A percentile compares a stretch with the other conserved stretches of the same genome.
Evolutionary conservation across 768 basidiomycete species (phyloP).

Genomic region (Mycena galopus): DNA sequence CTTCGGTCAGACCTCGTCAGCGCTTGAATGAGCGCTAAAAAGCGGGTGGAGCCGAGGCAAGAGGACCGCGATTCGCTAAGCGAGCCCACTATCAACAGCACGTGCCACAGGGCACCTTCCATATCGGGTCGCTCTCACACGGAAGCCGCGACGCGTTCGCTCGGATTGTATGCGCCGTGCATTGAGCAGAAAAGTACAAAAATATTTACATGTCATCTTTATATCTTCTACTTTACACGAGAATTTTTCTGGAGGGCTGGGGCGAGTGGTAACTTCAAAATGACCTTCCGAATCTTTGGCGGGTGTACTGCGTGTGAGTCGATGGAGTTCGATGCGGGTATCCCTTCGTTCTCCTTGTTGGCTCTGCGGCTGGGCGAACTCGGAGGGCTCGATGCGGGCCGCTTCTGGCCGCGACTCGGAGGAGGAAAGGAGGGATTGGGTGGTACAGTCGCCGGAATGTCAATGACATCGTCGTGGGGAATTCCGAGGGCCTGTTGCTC

Average conservation of each 20-base stretch:
- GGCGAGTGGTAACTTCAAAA: background rate
- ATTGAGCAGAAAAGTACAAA: background rate
- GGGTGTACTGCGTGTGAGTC: background rate
- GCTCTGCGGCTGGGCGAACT: constrained; percentile 4
- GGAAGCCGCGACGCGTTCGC: too few species aligned
- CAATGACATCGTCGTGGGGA: background rate
- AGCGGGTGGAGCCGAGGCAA: too few species aligned
- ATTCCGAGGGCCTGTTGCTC: background rate
- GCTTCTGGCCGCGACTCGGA: too few species aligned
- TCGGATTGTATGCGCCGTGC: background rate
- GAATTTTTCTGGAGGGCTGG: background rate
- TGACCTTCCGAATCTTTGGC: background rate
- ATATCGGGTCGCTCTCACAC: too few species aligned
- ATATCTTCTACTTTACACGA: background rate
- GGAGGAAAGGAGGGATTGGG: too few species aligned
- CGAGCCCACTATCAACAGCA: too few species aligned
- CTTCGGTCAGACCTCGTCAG: too few species aligned
- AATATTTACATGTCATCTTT: background rate
- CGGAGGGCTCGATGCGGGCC: background rate
- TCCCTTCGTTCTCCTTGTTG: constrained; percentile 4
- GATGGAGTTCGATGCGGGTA: background rate
- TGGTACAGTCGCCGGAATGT: background rate
- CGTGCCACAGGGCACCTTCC: too few species aligned
- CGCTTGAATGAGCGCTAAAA: too few species aligned
- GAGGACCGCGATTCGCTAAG: too few species aligned